A percentile compares a stretch with the other conserved stretches of the same genome.
phyloP scores from a whole-genome alignment of 805 yeast genomes.

The Dipodascopsis tothii region DNA sequence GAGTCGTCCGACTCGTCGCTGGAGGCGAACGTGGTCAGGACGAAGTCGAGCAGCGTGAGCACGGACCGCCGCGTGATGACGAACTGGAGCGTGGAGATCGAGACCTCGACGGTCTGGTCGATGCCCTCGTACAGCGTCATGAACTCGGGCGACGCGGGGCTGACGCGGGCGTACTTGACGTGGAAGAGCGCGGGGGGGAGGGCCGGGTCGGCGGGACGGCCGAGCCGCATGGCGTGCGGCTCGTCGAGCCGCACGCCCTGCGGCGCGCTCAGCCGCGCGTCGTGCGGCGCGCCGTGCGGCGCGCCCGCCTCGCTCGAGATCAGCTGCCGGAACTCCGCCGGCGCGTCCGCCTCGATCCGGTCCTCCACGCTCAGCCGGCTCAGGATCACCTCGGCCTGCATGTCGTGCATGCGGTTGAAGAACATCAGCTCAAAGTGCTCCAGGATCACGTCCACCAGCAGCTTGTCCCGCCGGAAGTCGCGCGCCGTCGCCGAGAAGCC shows the following conservation, averaged over 20 bases:
- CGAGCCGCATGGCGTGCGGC: no score
- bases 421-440: conserved; percentile 56
- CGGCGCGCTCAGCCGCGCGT: conserved; percentile 44
- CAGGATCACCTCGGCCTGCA: conserved; percentile 59
- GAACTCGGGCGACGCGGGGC: conserved; percentile 24
- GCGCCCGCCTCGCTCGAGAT: conserved; percentile 48
- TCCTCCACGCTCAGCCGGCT: conserved; percentile 67
- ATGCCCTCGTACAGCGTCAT: conserved; percentile 31
- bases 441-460: conserved; percentile 65
- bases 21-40: conserved; percentile 72
- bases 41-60: conserved; percentile 69
- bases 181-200: conserved; percentile 25
- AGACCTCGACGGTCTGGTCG: conserved; percentile 67
- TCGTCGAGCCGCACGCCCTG: conserved; percentile 43
- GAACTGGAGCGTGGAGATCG: conserved; percentile 69
- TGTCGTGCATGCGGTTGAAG: conserved; percentile 49
- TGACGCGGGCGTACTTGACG: conserved; percentile 22
- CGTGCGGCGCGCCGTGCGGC: conserved; percentile 46
- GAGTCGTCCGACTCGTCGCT: conserved; percentile 2
- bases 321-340: conserved; percentile 58
- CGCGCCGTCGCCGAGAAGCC: conserved; percentile 39
- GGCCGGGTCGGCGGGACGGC: no score
- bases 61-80: conserved; percentile 71
- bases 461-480: conserved; percentile 32
- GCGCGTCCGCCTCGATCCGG: conserved; percentile 54